Base-by-base conservation (phyloP, 2,329 filamentous ascomycete genomes). In the Verruconis gallopava region DNA sequence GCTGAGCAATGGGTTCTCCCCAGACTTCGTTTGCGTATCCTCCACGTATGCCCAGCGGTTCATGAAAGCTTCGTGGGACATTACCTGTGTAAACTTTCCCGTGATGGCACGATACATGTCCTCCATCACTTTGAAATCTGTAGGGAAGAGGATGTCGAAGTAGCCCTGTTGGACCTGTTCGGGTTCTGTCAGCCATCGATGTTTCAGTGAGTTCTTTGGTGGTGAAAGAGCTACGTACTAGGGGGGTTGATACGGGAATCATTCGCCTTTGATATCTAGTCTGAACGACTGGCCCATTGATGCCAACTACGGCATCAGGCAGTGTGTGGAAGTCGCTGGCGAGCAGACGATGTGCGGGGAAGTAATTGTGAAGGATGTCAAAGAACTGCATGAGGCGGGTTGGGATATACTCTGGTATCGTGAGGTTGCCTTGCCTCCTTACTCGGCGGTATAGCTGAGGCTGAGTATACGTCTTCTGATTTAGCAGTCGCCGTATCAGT, bases 111-210 rank as follows among this genome's bases (percentile, higher is more conserved):
- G 79, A 64, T 98, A 98, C 51, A 96, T 77, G 53, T 85, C 79
- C 62, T 96, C 86, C 62, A 91, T 81, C 50, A 93, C 80, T 48
- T 75, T 71, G 58, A 98, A 98, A 62, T 98, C 82, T 9, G 91
- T 98, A 0, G 91, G 91, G 65, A 98, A 98, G 57, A 98, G 79
- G 53, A 98, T 95, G 58, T 98, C 93, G 57, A 98, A 98, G 63
- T 94, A 96, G 36, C 91, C 93, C 66, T 98, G 93, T 59, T 96
- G 88, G 37, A 95, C 85, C 85, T 93, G 48, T 32, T 25, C 15
- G 14, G 48, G 43, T 44, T 14, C n/a, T 33, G 32, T 38, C 5
- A 22, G 47, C 6, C 21, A 40, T 42, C 25, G 28, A 28, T 32
- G 35, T 38, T 19, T 42, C 32, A 51, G 30, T 47, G 44, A 36